phyloP scores from a whole-genome alignment of 495 filamentous ascomycete genomes.

The Aspergillus conjunctus region DNA sequence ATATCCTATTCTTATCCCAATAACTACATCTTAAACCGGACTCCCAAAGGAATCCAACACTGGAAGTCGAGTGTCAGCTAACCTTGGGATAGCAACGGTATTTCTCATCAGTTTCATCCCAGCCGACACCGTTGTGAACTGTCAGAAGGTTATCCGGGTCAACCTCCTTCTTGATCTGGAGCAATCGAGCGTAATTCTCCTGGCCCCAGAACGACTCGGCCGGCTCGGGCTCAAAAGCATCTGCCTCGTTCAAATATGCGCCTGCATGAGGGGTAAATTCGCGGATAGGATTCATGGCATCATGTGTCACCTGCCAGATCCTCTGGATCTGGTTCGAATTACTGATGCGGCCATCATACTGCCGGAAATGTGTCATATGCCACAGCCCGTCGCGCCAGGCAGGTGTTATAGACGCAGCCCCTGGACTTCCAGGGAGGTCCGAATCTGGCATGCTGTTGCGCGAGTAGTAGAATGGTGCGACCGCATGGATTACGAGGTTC shows the following conservation, averaged over 20 bases:
- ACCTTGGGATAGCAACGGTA: constrained; percentile 26
- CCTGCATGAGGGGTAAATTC: constrained; percentile 42
- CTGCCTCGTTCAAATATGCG: constrained; percentile 49
- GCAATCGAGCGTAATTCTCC: constrained; percentile 41
- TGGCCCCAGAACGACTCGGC: constrained; percentile 28
- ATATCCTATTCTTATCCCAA: too few species aligned
- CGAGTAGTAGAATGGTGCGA: constrained; percentile 16
- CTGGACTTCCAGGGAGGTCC: constrained; percentile 18
- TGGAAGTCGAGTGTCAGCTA: not conserved
- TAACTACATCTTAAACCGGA: too few species aligned
- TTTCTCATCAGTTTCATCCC: constrained; percentile 21
- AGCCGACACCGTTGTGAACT: constrained; percentile 24
- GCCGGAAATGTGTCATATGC: constrained; percentile 21
- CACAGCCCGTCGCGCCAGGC: constrained; percentile 25
- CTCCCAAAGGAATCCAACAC: too few species aligned
- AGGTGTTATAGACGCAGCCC: constrained; percentile 22
- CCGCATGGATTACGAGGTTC: constrained; percentile 10
- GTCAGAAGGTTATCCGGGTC: constrained; percentile 37
- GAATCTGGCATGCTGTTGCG: constrained; percentile 11
- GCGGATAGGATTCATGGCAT: constrained; percentile 20
- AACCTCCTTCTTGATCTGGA: constrained; percentile 44
- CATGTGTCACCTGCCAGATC: constrained; percentile 18
- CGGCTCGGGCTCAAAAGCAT: constrained; percentile 35
- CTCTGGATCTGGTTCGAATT: constrained; percentile 9
- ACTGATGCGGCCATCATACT: constrained; percentile 10